phyloP scores from a whole-genome alignment of 768 basidiomycete species.

The Psilocybe azurescens region DNA sequence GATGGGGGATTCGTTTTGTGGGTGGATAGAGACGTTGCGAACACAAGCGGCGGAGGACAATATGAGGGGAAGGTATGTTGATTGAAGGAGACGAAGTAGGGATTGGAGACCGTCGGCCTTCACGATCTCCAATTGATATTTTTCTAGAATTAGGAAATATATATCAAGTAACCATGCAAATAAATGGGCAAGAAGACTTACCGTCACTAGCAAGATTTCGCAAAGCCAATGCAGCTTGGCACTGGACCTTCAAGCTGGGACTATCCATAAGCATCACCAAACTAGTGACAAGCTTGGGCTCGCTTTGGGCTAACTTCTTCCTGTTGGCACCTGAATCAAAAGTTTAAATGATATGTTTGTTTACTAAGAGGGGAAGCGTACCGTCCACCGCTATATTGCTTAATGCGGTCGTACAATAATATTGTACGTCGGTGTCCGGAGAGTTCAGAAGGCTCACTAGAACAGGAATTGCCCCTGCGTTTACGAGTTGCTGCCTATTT shows the following conservation, averaged over 20 bases:
- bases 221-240: conserved; percentile 95
- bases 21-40: conserved; percentile 98
- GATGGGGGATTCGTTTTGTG: conserved; percentile 97
- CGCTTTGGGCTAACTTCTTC: conserved; percentile 92
- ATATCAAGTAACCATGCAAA: not conserved
- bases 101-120: conserved; percentile 92
- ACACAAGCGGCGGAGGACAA: conserved; percentile 98
- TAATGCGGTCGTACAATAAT: conserved; percentile 98
- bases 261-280: conserved; percentile 97
- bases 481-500: conserved; percentile 97
- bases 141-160: conserved; percentile 58
- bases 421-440: conserved; percentile 99
- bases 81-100: conserved; percentile 92
- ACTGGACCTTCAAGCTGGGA: conserved; percentile 96
- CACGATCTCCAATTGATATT: conserved; percentile 98
- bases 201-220: conserved; percentile 98
- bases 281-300: conserved; percentile 93
- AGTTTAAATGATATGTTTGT: not conserved
- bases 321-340: conserved; percentile 70
- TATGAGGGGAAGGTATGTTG: conserved; percentile 96
- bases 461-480: conserved; percentile 97
- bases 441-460: conserved; percentile 93
- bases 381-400: conserved; percentile 99
- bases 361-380: conserved; percentile 27
- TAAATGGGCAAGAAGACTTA: conserved; percentile 37